phyloP scores from a whole-genome alignment of 1,284 basidiomycete species.

The Ganoderma resinaceum region DNA sequence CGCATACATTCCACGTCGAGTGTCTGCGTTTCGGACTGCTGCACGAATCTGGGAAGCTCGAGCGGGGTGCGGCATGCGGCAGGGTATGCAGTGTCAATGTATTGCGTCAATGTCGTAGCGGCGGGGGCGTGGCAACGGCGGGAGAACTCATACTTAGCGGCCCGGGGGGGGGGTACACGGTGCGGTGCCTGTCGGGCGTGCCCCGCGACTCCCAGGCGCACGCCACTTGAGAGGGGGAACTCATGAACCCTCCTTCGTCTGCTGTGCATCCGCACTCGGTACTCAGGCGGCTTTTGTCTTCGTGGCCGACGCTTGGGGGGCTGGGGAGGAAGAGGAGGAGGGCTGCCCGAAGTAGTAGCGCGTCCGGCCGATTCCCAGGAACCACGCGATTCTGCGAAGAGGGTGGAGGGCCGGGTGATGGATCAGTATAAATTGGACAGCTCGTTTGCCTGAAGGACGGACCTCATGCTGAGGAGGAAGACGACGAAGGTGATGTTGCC shows the following conservation, averaged over 20 bases:
- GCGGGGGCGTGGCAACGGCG: not conserved
- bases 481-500: slow-evolving; percentile 75
- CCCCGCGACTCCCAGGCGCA: not conserved
- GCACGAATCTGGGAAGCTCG: not conserved
- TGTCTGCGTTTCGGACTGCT: not conserved
- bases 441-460: slow-evolving; percentile 20
- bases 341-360: slow-evolving; percentile 47
- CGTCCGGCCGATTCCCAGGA: slow-evolving; percentile 65
- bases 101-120: not conserved
- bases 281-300: slow-evolving; percentile 17
- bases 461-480: slow-evolving; percentile 65
- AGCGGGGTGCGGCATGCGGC: not conserved
- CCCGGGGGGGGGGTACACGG: not conserved
- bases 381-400: slow-evolving; percentile 63
- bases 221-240: not conserved
- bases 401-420: not conserved
- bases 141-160: not conserved
- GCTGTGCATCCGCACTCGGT: not conserved
- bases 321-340: not conserved
- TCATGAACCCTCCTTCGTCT: not conserved
- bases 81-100: not conserved
- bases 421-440: not conserved
- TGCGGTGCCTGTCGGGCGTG: not conserved
- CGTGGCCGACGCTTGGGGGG: not conserved
- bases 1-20: not conserved